Evolutionary conservation across 176 grass and related monocot species (phyloP), one percentile per base, ranked within the genome.

Genomic region (Urochloa ruziziensis): DNA sequence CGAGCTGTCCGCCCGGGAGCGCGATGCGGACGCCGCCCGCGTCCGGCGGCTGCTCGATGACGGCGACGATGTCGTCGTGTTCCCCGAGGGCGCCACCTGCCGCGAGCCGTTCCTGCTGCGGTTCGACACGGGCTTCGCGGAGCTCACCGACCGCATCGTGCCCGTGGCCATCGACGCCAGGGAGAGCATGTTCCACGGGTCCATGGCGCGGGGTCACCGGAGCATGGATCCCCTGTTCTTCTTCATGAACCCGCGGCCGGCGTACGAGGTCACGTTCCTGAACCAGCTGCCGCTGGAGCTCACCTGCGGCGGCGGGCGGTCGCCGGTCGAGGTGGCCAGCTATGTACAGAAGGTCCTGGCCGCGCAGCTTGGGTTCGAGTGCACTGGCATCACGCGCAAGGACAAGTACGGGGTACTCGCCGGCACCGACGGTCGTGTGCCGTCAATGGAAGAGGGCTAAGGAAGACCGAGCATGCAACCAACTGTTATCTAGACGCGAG

Each of bases 211-310:
- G 27, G 89, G 91, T 51, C 36, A 53, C 24, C 78, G 81, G 52
- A 9, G n/a, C 42, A 79, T 88, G 81, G 91, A 97, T 47, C 85
- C 91, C 2, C 92, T 86, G 84, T 91, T 94, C 63, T 87, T 94
- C 58, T 94, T 97, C 85, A 94, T 97, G 89, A 97, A 97, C 46
- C 94, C 89, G 3, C 66, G 84, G 30, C 94, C 89, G 12, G n/a
- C 76, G 33, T 94, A 92, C 48, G 82, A 80, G 87, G 70, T 97
- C 66, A 94, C 94, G 24, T 97, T 97, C 82, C 75, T 97, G 18
- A 75, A 90, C 49, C 91, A 90, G 79, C 82, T 97, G 61, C 94
- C 85, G 3, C 23, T 61, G 21, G 83, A 89, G 85, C 75, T 92
- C 53, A 94, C 91, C 24, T 92, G 91, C 60, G 49, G 25, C 35